Percentiles rank a stretch among this genome's conserved stretches.
Conservation (phyloP, 2,329 filamentous ascomycete genomes). For the Zasmidium angulare region DNA sequence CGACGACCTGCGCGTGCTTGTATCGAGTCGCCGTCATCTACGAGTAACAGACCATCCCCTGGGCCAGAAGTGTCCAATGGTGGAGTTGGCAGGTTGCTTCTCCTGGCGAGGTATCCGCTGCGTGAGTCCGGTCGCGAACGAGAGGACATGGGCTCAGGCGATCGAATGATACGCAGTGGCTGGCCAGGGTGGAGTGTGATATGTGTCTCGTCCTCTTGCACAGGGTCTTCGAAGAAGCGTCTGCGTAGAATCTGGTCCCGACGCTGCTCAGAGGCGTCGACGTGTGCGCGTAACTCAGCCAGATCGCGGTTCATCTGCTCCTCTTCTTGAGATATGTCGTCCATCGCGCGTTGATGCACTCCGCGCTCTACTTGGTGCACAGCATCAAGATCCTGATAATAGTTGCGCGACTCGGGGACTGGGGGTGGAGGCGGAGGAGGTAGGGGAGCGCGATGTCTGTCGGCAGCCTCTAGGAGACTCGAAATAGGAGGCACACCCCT, state of each 20-base stretch:
- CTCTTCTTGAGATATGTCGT: background rate
- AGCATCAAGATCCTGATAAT: constrained; percentile 8
- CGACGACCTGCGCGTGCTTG: constrained; percentile 10
- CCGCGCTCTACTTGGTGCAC: background rate
- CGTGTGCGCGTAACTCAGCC: constrained; percentile 2
- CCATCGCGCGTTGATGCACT: no score
- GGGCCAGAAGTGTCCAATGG: constrained; percentile 19
- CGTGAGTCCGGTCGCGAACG: constrained; percentile 8
- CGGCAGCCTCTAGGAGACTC: constrained; percentile 30
- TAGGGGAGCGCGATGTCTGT: constrained; percentile 11
- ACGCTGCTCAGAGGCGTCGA: background rate
- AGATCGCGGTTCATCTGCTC: background rate
- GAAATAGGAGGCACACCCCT: constrained; percentile 32
- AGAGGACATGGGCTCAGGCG: constrained; percentile 16
- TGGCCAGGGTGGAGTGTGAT: constrained; percentile 14
- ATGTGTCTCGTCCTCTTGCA: background rate
- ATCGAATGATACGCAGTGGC: constrained; percentile 19
- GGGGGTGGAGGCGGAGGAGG: constrained; percentile 18
- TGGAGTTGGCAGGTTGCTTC: constrained; percentile 19
- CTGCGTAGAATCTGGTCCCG: constrained; percentile 6
- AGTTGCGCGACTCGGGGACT: constrained; percentile 29
- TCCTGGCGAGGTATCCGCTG: constrained; percentile 8
- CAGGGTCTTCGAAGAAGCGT: background rate
- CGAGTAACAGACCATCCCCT: constrained; percentile 23
- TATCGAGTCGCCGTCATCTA: constrained; percentile 6